Evolutionary conservation across 2,329 filamentous ascomycete genomes (phyloP).

Genomic region (Epichloe sp.): DNA sequence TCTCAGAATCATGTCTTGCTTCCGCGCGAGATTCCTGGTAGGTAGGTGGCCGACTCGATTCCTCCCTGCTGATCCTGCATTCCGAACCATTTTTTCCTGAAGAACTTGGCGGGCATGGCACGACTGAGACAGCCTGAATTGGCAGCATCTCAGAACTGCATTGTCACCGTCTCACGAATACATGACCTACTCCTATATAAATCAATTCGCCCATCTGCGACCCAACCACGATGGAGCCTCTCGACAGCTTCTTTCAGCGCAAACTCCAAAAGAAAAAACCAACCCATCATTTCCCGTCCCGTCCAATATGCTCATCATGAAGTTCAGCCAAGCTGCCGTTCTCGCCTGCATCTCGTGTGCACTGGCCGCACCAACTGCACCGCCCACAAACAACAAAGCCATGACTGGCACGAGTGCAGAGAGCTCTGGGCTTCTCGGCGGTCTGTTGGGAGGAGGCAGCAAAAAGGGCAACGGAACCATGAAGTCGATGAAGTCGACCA

Average conservation of each 20-base stretch:
- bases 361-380: background rate
- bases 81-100: background rate
- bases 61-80: background rate
- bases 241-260: background rate
- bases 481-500: too few relatives aligned
- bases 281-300: background rate
- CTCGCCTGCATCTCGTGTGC: slow-evolving; percentile 1
- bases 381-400: background rate
- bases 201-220: background rate
- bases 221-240: background rate
- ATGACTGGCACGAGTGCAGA: background rate
- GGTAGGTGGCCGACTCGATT: background rate
- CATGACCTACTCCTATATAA: background rate
- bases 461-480: too few relatives aligned
- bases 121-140: background rate
- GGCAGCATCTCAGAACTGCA: background rate
- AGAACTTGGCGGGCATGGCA: background rate
- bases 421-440: background rate
- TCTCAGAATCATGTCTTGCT: background rate
- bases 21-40: background rate
- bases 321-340: background rate
- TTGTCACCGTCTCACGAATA: background rate
- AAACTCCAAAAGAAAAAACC: background rate
- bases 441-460: too few relatives aligned
- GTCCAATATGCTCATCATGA: background rate